Evolutionary conservation across 805 yeast genomes (phyloP).

Genomic region (Lipomyces oligophaga): DNA sequence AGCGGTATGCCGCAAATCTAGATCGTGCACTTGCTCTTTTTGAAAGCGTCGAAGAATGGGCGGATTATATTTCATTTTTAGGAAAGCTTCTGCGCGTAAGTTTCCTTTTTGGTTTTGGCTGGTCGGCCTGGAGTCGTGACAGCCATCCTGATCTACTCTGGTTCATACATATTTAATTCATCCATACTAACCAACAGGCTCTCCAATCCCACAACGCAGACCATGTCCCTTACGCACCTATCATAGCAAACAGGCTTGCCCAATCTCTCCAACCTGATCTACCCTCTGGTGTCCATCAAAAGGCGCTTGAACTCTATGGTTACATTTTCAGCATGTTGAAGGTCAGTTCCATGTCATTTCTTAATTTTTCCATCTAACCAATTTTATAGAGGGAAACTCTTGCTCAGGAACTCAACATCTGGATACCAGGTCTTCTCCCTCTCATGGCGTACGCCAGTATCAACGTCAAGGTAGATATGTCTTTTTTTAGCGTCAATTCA

Average conservation of each 20-base stretch:
- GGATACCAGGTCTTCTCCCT: slow-evolving; percentile 94
- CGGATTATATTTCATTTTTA: slow-evolving; percentile 89
- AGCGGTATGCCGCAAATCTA: slow-evolving; percentile 60
- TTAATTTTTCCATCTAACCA: background rate
- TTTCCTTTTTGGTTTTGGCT: slow-evolving; percentile 35
- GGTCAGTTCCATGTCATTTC: slow-evolving; percentile 10
- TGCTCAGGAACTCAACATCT: slow-evolving; percentile 56
- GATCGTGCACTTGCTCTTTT: slow-evolving; percentile 71
- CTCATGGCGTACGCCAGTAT: slow-evolving; percentile 83
- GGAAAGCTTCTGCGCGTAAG: slow-evolving; percentile 71
- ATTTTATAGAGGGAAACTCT: slow-evolving; percentile 36
- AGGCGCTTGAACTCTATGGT: slow-evolving; percentile 73
- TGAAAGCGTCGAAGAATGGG: slow-evolving; percentile 92
- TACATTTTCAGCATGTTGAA: slow-evolving; percentile 54
- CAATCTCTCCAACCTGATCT: slow-evolving; percentile 74
- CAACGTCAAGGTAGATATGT: slow-evolving; percentile 53
- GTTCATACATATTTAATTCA: background rate
- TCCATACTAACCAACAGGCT: slow-evolving; percentile 19
- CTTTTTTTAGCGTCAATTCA: background rate
- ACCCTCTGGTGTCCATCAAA: slow-evolving; percentile 95
- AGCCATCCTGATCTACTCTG: too few species aligned
- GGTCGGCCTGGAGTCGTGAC: background rate
- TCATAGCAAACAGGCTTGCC: slow-evolving; percentile 67
- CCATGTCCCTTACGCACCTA: slow-evolving; percentile 60
- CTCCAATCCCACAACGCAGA: slow-evolving; percentile 35